Base-by-base conservation (phyloP, 179 eudicot species). In the Carnegiea gigantea region DNA sequence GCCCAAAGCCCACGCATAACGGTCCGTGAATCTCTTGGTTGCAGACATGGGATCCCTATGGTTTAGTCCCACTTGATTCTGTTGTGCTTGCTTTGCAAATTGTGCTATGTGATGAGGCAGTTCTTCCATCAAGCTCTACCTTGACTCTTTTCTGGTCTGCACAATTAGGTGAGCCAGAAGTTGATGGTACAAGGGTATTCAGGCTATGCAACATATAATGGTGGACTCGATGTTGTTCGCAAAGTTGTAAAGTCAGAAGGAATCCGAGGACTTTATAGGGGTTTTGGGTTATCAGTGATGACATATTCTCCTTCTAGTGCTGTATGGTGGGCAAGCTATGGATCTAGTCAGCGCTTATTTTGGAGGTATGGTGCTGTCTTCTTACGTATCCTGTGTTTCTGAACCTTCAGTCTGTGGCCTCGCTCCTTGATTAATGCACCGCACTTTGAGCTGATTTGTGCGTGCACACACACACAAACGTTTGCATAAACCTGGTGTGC, bases 241-340 rank as follows among this genome's bases (percentile, higher is more conserved):
- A 92, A 94, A 86, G 88, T 96, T 81, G 64, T 94, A 48, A 94
- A 91, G 78, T 65, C 92, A 14, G 99, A 96, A 81, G 99, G 99
- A 72, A 82, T 94, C 78, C 89, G 93, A 24, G 99, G 99, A 84
- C 84, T 96, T 1, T 96, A 96, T 81, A 94, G 98, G 84, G 99
- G 99, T 60, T 96, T 96, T 84, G 97, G 99, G 67, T 88, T 96
- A 17, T 96, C 99, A 23, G 95, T 92, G 79, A 81, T 92, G 89
- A 96, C 98, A 11, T 96, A 94, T 88, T 81, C 97, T 73, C 99
- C 99, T 43, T 90, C 98, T 76, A 96, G 99, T 91, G 99, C 99
- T 85, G 98, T 94, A 76, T 96, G 99, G 99, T 96, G 99, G 99
- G 99, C 99, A 70, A 96, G 97, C 79, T 96, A 96, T 83, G 99